Evolutionary conservation across 2,329 filamentous ascomycete genomes (phyloP).

Genomic region (Elsinoe australis): DNA sequence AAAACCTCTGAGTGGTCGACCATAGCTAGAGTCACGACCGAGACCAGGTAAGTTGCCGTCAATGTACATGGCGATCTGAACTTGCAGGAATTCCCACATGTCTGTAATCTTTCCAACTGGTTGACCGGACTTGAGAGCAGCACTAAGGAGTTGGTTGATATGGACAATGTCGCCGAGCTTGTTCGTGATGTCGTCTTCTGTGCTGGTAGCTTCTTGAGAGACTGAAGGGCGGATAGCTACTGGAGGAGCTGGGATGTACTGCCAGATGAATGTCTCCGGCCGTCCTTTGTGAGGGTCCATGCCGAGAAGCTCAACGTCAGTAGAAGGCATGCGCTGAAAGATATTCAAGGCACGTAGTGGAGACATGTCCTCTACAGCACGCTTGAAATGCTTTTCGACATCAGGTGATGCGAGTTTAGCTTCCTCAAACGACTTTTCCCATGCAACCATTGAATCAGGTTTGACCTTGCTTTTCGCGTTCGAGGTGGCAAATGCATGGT

Average conservation of each 20-base stretch:
- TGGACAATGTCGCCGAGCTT: conserved; percentile 96
- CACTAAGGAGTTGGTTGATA: conserved; percentile 78
- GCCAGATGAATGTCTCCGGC: conserved; percentile 97
- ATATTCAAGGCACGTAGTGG: conserved; percentile 81
- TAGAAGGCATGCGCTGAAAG: conserved; percentile 76
- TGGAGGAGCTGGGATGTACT: conserved; percentile 86
- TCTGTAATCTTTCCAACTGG: conserved; percentile 89
- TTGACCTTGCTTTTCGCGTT: conserved; percentile 76
- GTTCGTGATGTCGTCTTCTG: conserved; percentile 91
- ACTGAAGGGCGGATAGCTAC: conserved; percentile 93
- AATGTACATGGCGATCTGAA: conserved; percentile 95
- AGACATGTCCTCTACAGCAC: conserved; percentile 90
- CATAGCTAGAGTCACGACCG: conserved; percentile 69
- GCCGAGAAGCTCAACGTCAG: conserved; percentile 85
- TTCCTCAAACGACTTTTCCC: conserved; percentile 76
- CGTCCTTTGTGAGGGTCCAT: conserved; percentile 71
- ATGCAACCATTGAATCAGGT: conserved; percentile 72
- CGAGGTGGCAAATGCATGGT: conserved; percentile 77
- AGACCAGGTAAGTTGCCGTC: conserved; percentile 93
- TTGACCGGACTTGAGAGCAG: conserved; percentile 73
- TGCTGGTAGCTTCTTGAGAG: conserved; percentile 84
- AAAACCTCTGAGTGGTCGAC: conserved; percentile 85
- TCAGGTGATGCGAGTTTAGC: conserved; percentile 73
- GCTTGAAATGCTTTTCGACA: conserved; percentile 81
- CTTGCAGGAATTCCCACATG: conserved; percentile 93